phyloP scores from a whole-genome alignment of 352 stramenopile genomes.

The Aphanomyces astaci region DNA sequence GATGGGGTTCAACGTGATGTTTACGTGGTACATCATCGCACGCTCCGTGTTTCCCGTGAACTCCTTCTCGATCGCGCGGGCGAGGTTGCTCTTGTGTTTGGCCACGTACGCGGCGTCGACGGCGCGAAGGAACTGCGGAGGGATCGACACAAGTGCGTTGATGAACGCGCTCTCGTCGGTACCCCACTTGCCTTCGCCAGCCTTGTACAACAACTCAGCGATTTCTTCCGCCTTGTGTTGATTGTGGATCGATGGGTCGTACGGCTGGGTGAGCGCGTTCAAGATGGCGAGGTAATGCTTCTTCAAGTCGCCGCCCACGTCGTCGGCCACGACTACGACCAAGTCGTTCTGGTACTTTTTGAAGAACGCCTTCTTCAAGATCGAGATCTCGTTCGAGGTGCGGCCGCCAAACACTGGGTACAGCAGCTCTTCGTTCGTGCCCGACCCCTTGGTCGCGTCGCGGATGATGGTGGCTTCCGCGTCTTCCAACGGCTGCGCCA shows the following conservation, averaged over 20 bases:
- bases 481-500: slow-evolving; percentile 43
- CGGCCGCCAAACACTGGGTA: slow-evolving; percentile 64
- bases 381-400: slow-evolving; percentile 57
- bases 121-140: slow-evolving; percentile 42
- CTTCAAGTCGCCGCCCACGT: slow-evolving; percentile 61
- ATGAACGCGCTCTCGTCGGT: slow-evolving; percentile 65
- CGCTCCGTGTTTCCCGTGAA: slow-evolving; percentile 53
- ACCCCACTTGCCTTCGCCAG: slow-evolving; percentile 60
- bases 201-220: slow-evolving; percentile 56
- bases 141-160: slow-evolving; percentile 51
- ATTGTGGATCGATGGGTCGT: slow-evolving; percentile 50
- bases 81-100: slow-evolving; percentile 56
- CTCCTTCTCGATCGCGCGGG: slow-evolving; percentile 48
- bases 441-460: slow-evolving; percentile 46
- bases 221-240: slow-evolving; percentile 43
- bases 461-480: slow-evolving; percentile 56
- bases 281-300: slow-evolving; percentile 54
- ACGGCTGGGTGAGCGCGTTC: slow-evolving; percentile 37
- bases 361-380: slow-evolving; percentile 70
- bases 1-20: slow-evolving; percentile 44
- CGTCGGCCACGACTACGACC: slow-evolving; percentile 48
- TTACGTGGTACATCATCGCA: slow-evolving; percentile 56
- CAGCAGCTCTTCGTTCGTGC: slow-evolving; percentile 51
- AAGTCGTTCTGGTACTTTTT: slow-evolving; percentile 70
- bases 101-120: slow-evolving; percentile 60